Base-by-base conservation (phyloP, 1,284 basidiomycete species). In the Hypsizygus ulmarius region DNA sequence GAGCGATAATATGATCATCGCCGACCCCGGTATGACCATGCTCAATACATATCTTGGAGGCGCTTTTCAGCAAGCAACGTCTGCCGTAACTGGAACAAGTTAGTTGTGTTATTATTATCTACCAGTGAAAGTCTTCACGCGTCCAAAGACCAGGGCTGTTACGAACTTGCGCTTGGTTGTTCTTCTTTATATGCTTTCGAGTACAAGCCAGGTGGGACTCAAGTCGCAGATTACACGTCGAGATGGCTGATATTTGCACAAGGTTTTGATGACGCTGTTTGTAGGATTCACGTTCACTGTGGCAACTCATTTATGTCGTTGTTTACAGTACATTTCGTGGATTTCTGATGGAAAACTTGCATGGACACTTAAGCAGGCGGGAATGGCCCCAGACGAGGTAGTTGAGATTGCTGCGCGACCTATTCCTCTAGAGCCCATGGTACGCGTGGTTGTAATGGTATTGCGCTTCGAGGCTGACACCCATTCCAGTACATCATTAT, bases 401-500 rank as follows among this genome's bases (percentile, higher is more conserved):
- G 83, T 84, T 11, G 72, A 90, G 53, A 90, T 96, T 44, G 72
- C 82, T 1, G 76, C 79, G 32, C 75, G 95, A 36, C 79, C 85
- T 3, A 76, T 97, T 33, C 81, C 93, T 0, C 82, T 89, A 59
- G 93, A 94, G 64, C 91, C 92, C 1, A 82, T 94, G 87, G 85
- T 83, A 60, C 39, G 71, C 49, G n/a, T n/a, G 11, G 4, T 32
- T 7, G 29, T 29, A 8, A n/a, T 12, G 33, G 27, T 12, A 2
- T 10, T 6, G 18, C 12, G 10, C 1, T 39, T 3, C 39, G 25
- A 18, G 28, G 33, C 52, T 32, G 12, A 45, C 29, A 54, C 36
- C 52, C 10, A 18, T 14, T 33, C 2, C 48, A 85, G 82, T 86
- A 92, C 64, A 74, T 95, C 59, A 81, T 95, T 56, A 69, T 79